Evolutionary conservation across 2,329 filamentous ascomycete species (phyloP).

Genomic region (Cladorrhinum sp.): DNA sequence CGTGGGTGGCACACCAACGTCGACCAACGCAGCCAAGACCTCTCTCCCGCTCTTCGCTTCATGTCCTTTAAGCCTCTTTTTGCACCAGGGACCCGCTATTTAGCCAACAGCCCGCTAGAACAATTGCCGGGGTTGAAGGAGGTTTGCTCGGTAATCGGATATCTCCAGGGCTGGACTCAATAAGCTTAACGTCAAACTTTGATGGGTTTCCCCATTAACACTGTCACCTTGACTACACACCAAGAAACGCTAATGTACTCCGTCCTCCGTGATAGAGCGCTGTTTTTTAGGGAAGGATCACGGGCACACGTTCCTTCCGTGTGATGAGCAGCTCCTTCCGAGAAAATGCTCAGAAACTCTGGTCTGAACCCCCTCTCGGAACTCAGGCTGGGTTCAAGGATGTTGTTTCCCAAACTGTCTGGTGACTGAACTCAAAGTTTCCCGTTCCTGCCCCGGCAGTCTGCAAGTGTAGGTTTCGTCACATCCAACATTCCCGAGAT

Average conservation of each 20-base stretch:
- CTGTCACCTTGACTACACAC: neutral
- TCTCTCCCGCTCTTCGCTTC: slow-evolving; percentile 1
- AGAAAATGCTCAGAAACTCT: neutral
- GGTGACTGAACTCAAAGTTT: neutral
- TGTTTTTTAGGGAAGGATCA: neutral
- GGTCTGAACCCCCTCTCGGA: neutral
- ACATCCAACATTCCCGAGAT: neutral
- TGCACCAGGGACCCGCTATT: slow-evolving; percentile 5
- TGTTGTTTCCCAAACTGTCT: neutral
- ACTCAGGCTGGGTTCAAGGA: neutral
- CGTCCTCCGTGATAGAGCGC: neutral
- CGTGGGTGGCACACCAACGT: neutral
- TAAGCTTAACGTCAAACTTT: slow-evolving; percentile 10
- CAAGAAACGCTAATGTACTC: slow-evolving; percentile 1
- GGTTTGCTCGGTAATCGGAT: slow-evolving; percentile 12
- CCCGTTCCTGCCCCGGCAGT: too few species aligned
- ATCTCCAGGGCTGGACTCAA: neutral
- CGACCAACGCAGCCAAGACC: neutral
- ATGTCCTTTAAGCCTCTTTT: too few species aligned
- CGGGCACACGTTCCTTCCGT: neutral
- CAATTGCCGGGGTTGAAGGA: slow-evolving; percentile 6
- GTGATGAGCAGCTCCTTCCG: neutral
- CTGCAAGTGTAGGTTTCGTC: neutral
- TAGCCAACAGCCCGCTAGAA: slow-evolving; percentile 11
- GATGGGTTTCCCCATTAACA: neutral